A percentile compares a stretch with the other conserved stretches of the same genome.
Conservation (phyloP, 768 basidiomycete genomes). For the Boletus patriciae region DNA sequence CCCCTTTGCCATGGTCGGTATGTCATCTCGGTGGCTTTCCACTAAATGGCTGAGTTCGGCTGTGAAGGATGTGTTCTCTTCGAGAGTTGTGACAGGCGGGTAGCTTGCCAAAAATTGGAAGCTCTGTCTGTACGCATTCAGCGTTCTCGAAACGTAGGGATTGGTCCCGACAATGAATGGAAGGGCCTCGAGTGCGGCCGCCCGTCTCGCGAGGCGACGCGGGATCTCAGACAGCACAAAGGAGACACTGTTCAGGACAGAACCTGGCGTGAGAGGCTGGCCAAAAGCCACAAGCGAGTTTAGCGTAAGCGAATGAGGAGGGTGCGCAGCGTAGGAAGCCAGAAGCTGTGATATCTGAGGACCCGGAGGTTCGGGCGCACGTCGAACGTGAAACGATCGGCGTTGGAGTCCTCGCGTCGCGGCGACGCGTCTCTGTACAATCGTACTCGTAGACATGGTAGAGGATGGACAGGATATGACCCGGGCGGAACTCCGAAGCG, state of each 20-base stretch:
- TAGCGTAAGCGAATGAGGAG: slow-evolving; percentile 69
- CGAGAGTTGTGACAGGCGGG: slow-evolving; percentile 60
- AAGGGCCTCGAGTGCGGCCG: slow-evolving; percentile 69
- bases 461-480: background rate
- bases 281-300: slow-evolving; percentile 74
- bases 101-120: slow-evolving; percentile 70
- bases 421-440: background rate
- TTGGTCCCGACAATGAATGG: slow-evolving; percentile 91
- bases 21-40: slow-evolving; percentile 78
- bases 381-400: slow-evolving; percentile 32
- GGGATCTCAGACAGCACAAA: slow-evolving; percentile 79
- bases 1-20: slow-evolving; percentile 91
- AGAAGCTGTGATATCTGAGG: slow-evolving; percentile 59
- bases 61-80: slow-evolving; percentile 70
- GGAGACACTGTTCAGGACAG: slow-evolving; percentile 69
- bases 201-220: slow-evolving; percentile 69
- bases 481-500: background rate
- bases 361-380: slow-evolving; percentile 50
- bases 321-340: slow-evolving; percentile 59
- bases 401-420: slow-evolving; percentile 8
- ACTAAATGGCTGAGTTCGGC: slow-evolving; percentile 70
- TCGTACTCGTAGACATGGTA: slow-evolving; percentile 7
- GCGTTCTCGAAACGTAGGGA: slow-evolving; percentile 74
- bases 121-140: slow-evolving; percentile 66
- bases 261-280: slow-evolving; percentile 66